Conservation (phyloP, 345 rosid genomes). For the Zanthoxylum bungeanum region DNA sequence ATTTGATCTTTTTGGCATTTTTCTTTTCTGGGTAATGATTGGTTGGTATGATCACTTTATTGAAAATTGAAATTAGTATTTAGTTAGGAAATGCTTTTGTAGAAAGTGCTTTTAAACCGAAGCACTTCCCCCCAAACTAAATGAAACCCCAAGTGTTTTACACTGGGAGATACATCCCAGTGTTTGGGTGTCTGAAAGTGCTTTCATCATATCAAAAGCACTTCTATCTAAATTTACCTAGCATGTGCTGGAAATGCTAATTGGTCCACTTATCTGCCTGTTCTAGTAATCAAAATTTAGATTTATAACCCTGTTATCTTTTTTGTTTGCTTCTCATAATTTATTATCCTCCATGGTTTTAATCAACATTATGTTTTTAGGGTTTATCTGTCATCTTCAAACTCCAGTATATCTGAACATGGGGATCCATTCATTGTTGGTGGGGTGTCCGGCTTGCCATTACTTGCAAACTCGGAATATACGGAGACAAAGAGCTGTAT, state of each 20-base stretch:
- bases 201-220: background rate
- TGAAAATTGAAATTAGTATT: too few species aligned
- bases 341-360: background rate
- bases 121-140: too few species aligned
- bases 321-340: background rate
- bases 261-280: background rate
- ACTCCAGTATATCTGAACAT: background rate
- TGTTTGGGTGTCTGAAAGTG: background rate
- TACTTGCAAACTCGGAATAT: slow-evolving; percentile 24
- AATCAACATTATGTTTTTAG: slow-evolving; percentile 23
- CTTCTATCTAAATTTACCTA: background rate
- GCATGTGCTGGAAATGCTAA: background rate
- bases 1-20: too few species aligned
- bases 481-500: slow-evolving; percentile 30
- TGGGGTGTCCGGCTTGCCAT: slow-evolving; percentile 24
- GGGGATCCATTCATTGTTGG: slow-evolving; percentile 21
- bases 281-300: background rate
- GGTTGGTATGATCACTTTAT: too few species aligned
- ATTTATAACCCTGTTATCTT: background rate
- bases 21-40: too few species aligned
- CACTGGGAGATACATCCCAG: background rate
- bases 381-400: slow-evolving; percentile 40
- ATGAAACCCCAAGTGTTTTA: background rate
- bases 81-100: too few species aligned
- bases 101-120: too few species aligned